These are phyloP conservation scores for Amauroascus niger DNA, from an alignment of 2,329 filamentous ascomycete species.

Conservation along the genomic window DNA sequence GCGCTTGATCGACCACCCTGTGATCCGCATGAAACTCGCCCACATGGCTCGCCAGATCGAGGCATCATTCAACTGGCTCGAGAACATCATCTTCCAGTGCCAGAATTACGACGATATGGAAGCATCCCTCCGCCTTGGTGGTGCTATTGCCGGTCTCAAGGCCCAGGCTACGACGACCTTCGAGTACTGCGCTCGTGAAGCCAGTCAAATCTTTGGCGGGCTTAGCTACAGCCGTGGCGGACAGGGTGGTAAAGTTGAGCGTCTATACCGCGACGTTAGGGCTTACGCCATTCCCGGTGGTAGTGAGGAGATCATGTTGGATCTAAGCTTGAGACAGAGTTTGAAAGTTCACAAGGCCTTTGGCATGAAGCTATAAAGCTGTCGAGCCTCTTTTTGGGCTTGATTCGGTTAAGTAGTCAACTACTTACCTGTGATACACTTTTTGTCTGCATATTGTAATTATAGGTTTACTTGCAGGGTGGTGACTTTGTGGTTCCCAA, in stretches of 20 bases:
- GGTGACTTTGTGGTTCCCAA: no score
- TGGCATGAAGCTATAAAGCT: slow-evolving; percentile 83
- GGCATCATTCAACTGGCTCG: slow-evolving; percentile 92
- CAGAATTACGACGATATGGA: slow-evolving; percentile 86
- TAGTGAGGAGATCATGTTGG: slow-evolving; percentile 97
- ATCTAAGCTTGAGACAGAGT: slow-evolving; percentile 86
- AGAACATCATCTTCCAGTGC: slow-evolving; percentile 90
- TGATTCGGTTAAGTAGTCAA: neutral
- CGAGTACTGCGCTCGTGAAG: slow-evolving; percentile 94
- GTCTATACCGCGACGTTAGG: slow-evolving; percentile 86
- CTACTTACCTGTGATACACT: neutral
- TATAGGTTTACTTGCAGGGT: no score
- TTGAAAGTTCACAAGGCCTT: slow-evolving; percentile 79
- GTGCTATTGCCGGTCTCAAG: slow-evolving; percentile 87
- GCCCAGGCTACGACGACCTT: slow-evolving; percentile 90
- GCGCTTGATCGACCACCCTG: slow-evolving; percentile 90
- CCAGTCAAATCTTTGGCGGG: slow-evolving; percentile 93
- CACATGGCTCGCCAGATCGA: slow-evolving; percentile 98
- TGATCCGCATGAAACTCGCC: slow-evolving; percentile 94
- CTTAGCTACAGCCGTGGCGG: slow-evolving; percentile 85
- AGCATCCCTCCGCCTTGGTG: slow-evolving; percentile 90
- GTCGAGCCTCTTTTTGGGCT: neutral
- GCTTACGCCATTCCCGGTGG: slow-evolving; percentile 95
- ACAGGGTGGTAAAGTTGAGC: slow-evolving; percentile 90
- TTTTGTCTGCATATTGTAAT: no score